Evolutionary conservation across 2,329 filamentous ascomycete species (phyloP), one percentile per base, ranked within the genome.

Genomic region (Trichophyton benhamiae): DNA sequence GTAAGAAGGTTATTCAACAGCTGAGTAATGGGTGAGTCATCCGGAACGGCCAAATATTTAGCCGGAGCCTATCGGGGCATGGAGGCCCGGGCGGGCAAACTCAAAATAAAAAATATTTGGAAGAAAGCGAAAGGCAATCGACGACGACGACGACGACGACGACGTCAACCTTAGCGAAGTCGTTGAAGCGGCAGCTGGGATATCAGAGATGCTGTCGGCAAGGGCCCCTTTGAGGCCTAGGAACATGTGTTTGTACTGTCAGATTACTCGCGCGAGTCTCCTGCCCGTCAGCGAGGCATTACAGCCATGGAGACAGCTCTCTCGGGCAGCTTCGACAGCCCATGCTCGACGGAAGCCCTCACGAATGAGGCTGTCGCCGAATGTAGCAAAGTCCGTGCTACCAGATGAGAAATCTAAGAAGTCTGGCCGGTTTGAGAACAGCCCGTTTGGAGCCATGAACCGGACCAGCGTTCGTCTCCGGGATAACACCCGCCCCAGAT

Each of bases 391-490:
- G 62, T 30, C 68, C 55, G 55, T 57, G 60, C 63, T 52, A 57
- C 65, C 46, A 64, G 67, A 60, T 63, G 57, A 57, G 13, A 58
- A 62, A 63, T 75, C 69, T 49, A 71, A 71, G 46, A 74, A 71
- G 63, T 64, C 70, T 7, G 72, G 72, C 49, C 74, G 76, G 61
- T 74, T 75, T 57, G 72, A 73, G 60, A 76, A 78, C 64, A 79
- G 80, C 3, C 83, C 83, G 1, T 86, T 83, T 68, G 79, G 78
- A 17, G 81, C 76, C 7, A 83, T 84, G 82, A 86, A 86, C 64
- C 72, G 78, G 66, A 75, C 81, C 64, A 71, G 74, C 60, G 75
- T 75, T 17, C 67, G 71, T 9, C 72, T 77, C 15, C 69, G 68
- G 30, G 49, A 71, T 22, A 67, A 69, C 59, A 73, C 72, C 3